These are phyloP conservation scores for Daldinia sp. DNA, from an alignment of 2,329 filamentous ascomycete genomes.

Conservation along the genomic window DNA sequence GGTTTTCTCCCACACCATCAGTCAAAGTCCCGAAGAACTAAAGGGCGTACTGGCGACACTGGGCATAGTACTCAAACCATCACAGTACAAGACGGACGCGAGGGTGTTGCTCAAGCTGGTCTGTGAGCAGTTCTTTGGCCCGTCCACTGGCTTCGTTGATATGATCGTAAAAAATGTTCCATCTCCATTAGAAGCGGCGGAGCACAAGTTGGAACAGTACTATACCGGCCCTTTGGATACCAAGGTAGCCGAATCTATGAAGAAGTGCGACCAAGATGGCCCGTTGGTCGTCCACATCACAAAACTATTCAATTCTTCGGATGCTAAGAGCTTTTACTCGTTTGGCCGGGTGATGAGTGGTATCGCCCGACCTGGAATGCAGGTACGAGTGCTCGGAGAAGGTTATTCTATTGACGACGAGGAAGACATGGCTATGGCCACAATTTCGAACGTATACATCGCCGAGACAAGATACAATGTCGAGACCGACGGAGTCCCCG, in stretches of 20 bases:
- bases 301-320: slow-evolving; percentile 89
- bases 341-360: slow-evolving; percentile 95
- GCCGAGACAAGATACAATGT: slow-evolving; percentile 94
- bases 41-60: slow-evolving; percentile 81
- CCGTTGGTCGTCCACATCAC: slow-evolving; percentile 92
- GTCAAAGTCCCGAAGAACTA: slow-evolving; percentile 86
- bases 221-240: slow-evolving; percentile 92
- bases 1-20: slow-evolving; percentile 93
- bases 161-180: slow-evolving; percentile 94
- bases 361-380: slow-evolving; percentile 82
- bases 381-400: slow-evolving; percentile 92
- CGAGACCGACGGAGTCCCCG: slow-evolving; percentile 89
- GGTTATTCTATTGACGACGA: slow-evolving; percentile 97
- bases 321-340: slow-evolving; percentile 91
- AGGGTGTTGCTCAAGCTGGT: slow-evolving; percentile 89
- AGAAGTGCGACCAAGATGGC: slow-evolving; percentile 86
- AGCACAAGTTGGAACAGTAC: slow-evolving; percentile 82
- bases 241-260: slow-evolving; percentile 83
- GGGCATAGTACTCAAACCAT: slow-evolving; percentile 89
- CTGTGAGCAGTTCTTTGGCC: slow-evolving; percentile 95
- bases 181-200: slow-evolving; percentile 83
- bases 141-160: slow-evolving; percentile 90
- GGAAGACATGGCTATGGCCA: slow-evolving; percentile 93
- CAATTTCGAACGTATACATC: slow-evolving; percentile 88
- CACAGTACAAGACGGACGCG: slow-evolving; percentile 90